phyloP scores from a whole-genome alignment of 495 filamentous ascomycete species.

The Venustampulla echinocandica region DNA sequence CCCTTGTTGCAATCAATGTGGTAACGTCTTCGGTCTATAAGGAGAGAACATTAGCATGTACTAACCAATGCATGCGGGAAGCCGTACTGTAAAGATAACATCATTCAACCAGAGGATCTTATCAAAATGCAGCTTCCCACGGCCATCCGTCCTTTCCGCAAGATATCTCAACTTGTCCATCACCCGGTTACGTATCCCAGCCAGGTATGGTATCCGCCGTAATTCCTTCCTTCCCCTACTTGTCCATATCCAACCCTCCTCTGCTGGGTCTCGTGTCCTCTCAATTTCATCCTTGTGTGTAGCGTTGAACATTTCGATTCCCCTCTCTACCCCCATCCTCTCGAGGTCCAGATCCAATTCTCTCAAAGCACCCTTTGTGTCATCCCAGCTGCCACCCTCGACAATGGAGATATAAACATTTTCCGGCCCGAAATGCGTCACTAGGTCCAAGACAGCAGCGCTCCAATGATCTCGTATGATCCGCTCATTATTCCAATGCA shows the following conservation, averaged over 20 bases:
- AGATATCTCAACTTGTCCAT: conserved; percentile 32
- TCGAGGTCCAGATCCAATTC: conserved; percentile 50
- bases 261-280: conserved; percentile 28
- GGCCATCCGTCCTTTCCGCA: conserved; percentile 34
- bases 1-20: conserved; percentile 60
- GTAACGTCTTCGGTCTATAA: conserved; percentile 53
- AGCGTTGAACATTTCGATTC: conserved; percentile 42
- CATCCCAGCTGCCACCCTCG: conserved; percentile 67
- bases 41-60: not conserved
- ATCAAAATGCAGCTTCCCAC: conserved; percentile 42
- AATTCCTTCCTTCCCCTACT: conserved; percentile 38
- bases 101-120: conserved; percentile 68
- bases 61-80: not conserved
- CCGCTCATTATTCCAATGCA: conserved; percentile 62
- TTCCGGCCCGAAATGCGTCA: conserved; percentile 45
- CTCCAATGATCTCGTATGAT: conserved; percentile 56
- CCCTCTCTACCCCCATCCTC: conserved; percentile 40
- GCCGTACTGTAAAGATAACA: conserved; percentile 46
- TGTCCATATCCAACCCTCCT: conserved; percentile 49
- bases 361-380: conserved; percentile 52
- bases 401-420: conserved; percentile 63
- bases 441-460: conserved; percentile 47
- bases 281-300: conserved; percentile 53
- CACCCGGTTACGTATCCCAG: conserved; percentile 50
- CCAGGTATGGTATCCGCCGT: conserved; percentile 60